Conservation (phyloP, 495 filamentous ascomycete genomes). For the Tuber melanosporum region DNA sequence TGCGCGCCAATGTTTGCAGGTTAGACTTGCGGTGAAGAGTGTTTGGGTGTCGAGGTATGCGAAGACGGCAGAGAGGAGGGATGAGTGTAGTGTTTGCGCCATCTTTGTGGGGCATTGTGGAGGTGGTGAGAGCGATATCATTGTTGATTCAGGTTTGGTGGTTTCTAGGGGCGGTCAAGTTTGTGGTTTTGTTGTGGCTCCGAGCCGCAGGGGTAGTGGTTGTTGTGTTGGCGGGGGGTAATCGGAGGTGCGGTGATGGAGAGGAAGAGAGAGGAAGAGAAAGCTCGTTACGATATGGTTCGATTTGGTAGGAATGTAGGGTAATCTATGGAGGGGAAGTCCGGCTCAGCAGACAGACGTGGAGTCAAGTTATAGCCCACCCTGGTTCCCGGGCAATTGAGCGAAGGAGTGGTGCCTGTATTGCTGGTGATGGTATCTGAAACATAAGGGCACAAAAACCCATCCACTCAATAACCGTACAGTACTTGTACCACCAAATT, state of each 20-base stretch:
- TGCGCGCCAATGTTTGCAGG: slow-evolving; percentile 34
- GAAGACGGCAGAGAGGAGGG: slow-evolving; percentile 24
- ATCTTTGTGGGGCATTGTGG: background rate
- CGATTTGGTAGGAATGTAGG: background rate
- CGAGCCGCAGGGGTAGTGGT: background rate
- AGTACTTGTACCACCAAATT: background rate
- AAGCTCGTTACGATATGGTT: background rate
- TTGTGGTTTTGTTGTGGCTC: background rate
- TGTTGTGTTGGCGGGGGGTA: background rate
- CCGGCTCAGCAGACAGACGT: background rate
- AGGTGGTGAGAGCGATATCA: background rate
- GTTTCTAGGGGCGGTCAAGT: background rate
- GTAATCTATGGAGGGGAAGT: background rate
- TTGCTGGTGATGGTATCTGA: slow-evolving; percentile 3
- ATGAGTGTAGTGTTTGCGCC: slow-evolving; percentile 22
- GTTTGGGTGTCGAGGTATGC: slow-evolving; percentile 30
- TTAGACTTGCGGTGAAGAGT: slow-evolving; percentile 37
- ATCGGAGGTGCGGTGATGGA: background rate
- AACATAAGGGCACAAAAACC: background rate
- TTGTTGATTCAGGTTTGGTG: background rate
- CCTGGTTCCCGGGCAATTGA: slow-evolving; percentile 1
- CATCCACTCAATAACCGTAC: background rate
- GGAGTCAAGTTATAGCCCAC: slow-evolving; percentile 3
- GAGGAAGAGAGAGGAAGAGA: background rate
- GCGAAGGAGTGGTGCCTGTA: background rate